Evolutionary conservation across 192 early-diverging fungal genomes (phyloP), one percentile per base, ranked within the genome.

Genomic region (Coemansia reversa): DNA sequence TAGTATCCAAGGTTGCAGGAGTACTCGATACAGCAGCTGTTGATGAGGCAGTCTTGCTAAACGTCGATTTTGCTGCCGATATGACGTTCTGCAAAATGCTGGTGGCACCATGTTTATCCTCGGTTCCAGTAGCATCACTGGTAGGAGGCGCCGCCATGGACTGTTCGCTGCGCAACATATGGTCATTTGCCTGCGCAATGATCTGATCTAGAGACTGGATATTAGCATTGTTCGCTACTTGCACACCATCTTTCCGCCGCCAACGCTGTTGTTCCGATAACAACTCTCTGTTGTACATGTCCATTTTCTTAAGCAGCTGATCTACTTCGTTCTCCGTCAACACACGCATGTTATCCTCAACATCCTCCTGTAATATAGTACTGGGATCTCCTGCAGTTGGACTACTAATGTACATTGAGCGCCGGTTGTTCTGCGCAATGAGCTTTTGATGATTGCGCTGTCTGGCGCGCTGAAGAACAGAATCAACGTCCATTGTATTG

Each of bases 281-380:
- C n/a, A 80, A 61, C 68, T 70, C 72, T 6, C 77, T 58, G 55
- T 80, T 80, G 65, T 80, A 80, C 72, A 67, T 71, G 48, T 80
- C 77, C 77, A 80, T 80, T 27, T 60, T 67, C 12, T 59, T 42
- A 24, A 80, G 50, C 58, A 80, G 55, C 45, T 49, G 47, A 28
- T 80, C 72, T n/a, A 80, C 74, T 58, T 80, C 77, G 3, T 65
- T 28, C 7, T 68, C 72, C 32, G 63, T 66, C 32, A 80, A 65
- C 47, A 80, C 66, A 12, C 77, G 77, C 77, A 80, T 80, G n/a
- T 67, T 67, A 33, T 74, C 77, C 4, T 80, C 77, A 7, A 80
- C 77, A 19, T 80, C 77, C 51, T 79, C 70, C 18, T 62, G 51
- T 60, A 68, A 24, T n/a, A 73, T 51, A 20, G 51, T 51, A 4